Conservation (phyloP, 805 yeast species). For the Wickerhamomyces chambardii region DNA sequence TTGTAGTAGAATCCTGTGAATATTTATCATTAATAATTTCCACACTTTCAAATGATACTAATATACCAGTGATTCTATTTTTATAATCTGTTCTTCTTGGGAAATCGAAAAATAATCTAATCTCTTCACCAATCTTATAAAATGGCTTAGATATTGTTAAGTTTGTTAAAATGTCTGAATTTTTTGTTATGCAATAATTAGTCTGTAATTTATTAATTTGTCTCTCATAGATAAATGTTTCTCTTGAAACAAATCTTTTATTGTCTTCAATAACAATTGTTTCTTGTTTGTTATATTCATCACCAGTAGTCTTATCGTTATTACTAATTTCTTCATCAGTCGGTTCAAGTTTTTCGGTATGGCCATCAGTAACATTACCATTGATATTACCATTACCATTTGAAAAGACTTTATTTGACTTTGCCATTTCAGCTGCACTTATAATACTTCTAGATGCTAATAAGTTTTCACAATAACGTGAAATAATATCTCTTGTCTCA, state of each 20-base stretch:
- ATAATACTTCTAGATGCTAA: not conserved
- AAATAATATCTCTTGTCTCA: slow-evolving; percentile 4
- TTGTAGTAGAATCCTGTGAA: slow-evolving; percentile 7
- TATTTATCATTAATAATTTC: slow-evolving; percentile 26
- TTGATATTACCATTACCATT: slow-evolving; percentile 1
- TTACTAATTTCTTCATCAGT: not conserved
- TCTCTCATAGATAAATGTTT: slow-evolving; percentile 11
- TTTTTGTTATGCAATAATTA: slow-evolving; percentile 30
- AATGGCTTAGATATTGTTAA: slow-evolving; percentile 28
- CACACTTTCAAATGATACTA: slow-evolving; percentile 23
- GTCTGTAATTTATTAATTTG: slow-evolving; percentile 19
- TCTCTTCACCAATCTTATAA: slow-evolving; percentile 35
- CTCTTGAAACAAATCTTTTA: slow-evolving; percentile 4
- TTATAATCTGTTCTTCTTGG: slow-evolving; percentile 7
- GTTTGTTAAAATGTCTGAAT: slow-evolving; percentile 30
- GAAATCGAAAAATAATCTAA: slow-evolving; percentile 29
- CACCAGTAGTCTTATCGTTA: not conserved
- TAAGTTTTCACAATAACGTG: not conserved
- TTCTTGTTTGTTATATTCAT: slow-evolving; percentile 1
- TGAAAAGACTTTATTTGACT: too few relatives aligned
- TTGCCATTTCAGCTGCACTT: too few relatives aligned
- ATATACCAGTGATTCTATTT: slow-evolving; percentile 26
- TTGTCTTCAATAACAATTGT: slow-evolving; percentile 1
- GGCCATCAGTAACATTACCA: too few relatives aligned
- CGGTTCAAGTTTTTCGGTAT: not conserved